Conservation (phyloP, 192 early-diverging fungal genomes). For the Linnemannia schmuckeri region DNA sequence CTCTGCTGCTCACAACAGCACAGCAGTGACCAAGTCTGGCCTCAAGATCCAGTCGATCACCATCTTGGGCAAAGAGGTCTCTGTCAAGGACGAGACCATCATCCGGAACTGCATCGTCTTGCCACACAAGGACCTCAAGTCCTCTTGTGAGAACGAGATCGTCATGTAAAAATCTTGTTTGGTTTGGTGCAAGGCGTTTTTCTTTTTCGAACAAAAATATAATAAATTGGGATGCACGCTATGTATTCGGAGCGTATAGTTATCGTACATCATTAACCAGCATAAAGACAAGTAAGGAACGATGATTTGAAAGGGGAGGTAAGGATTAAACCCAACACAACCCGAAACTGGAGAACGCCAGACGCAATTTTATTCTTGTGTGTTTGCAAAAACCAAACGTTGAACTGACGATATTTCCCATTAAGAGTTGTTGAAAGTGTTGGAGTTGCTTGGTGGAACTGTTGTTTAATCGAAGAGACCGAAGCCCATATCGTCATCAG, state of each 20-base stretch:
- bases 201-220: background rate
- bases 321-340: constrained; percentile 1
- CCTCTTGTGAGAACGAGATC: constrained; percentile 93
- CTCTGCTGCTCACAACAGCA: constrained; percentile 71
- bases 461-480: constrained; percentile 71
- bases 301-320: background rate
- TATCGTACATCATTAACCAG: background rate
- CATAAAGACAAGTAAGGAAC: background rate
- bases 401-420: background rate
- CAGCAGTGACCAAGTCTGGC: constrained; percentile 87
- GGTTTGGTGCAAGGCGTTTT: no score
- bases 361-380: background rate
- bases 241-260: no score
- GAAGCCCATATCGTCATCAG: constrained; percentile 93
- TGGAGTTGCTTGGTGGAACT: background rate
- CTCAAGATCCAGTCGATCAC: constrained; percentile 93
- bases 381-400: background rate
- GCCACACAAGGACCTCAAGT: constrained; percentile 96
- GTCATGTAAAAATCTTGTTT: constrained; percentile 78
- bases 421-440: background rate
- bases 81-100: constrained; percentile 92
- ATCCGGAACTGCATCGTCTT: constrained; percentile 98
- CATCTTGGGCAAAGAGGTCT: constrained; percentile 94
- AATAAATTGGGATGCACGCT: background rate
- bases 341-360: background rate